Evolutionary conservation across 1,284 basidiomycete species (phyloP).

Genomic region (Ustilago trichophora): DNA sequence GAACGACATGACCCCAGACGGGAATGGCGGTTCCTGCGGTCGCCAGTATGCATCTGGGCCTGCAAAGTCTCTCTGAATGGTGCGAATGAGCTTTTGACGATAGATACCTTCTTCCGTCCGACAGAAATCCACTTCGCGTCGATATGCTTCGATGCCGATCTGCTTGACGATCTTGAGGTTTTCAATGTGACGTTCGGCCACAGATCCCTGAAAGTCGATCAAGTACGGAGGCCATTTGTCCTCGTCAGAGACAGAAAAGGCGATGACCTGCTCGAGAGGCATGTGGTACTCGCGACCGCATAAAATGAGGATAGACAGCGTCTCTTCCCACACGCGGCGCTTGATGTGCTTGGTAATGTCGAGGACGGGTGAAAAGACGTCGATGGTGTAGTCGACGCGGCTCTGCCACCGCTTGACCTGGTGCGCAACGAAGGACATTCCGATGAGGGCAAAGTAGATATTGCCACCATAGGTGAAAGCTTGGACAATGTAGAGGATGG

Average conservation of each 20-base stretch:
- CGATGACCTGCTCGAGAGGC: conserved; percentile 73
- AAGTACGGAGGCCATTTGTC: conserved; percentile 78
- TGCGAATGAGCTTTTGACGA: conserved; percentile 38
- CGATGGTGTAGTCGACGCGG: conserved; percentile 81
- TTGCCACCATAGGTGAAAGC: conserved; percentile 47
- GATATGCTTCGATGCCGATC: conserved; percentile 44
- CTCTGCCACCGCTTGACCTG: conserved; percentile 71
- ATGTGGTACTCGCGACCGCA: conserved; percentile 74
- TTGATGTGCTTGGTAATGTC: conserved; percentile 76
- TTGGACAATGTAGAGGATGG: conserved; percentile 53
- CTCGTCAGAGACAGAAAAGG: conserved; percentile 73
- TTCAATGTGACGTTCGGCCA: conserved; percentile 79
- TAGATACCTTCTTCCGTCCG: conserved; percentile 29
- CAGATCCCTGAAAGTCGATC: conserved; percentile 75
- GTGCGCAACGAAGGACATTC: conserved; percentile 46
- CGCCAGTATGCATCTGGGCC: conserved; percentile 60
- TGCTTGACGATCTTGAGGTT: conserved; percentile 75
- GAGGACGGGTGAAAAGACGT: conserved; percentile 80
- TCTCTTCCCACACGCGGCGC: conserved; percentile 84
- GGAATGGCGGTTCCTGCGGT: conserved; percentile 44
- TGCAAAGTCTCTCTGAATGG: conserved; percentile 47
- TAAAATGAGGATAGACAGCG: conserved; percentile 76
- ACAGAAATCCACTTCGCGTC: conserved; percentile 30
- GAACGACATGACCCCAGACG: conserved; percentile 49
- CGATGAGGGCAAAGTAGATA: conserved; percentile 58